Percentiles rank a stretch among this genome's conserved stretches.
Conservation (phyloP, 768 basidiomycete genomes). For the Pleurotus giganteus region DNA sequence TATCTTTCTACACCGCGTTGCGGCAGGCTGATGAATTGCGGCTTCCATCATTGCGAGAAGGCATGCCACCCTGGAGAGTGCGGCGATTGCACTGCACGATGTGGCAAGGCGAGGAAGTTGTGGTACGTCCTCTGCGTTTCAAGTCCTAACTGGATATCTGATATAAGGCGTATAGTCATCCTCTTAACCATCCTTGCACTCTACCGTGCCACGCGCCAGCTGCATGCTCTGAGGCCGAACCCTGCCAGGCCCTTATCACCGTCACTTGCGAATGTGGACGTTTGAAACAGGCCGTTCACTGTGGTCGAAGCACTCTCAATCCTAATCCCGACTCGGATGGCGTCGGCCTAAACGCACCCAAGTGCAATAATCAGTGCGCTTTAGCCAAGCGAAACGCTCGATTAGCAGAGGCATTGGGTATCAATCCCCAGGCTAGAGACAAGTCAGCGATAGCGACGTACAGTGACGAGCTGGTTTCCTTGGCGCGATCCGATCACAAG, state of each 20-base stretch:
- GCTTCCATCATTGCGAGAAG: slow-evolving; percentile 85
- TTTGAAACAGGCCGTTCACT: slow-evolving; percentile 68
- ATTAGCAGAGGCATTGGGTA: slow-evolving; percentile 90
- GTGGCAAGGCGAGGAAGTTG: slow-evolving; percentile 83
- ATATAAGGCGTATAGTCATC: slow-evolving; percentile 43
- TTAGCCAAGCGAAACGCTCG: slow-evolving; percentile 84
- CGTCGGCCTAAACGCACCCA: slow-evolving; percentile 33
- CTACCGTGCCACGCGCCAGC: slow-evolving; percentile 87
- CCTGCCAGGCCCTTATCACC: slow-evolving; percentile 67
- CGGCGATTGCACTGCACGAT: slow-evolving; percentile 70
- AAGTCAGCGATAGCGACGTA: slow-evolving; percentile 46
- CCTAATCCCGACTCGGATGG: slow-evolving; percentile 37
- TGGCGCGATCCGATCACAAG: slow-evolving; percentile 58
- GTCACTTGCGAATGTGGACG: slow-evolving; percentile 84
- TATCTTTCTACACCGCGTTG: no score
- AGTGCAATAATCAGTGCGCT: slow-evolving; percentile 82
- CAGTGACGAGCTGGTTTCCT: slow-evolving; percentile 56
- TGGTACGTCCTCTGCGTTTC: slow-evolving; percentile 52
- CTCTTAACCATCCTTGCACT: slow-evolving; percentile 72
- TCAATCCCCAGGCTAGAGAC: slow-evolving; percentile 52
- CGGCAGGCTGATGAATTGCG: slow-evolving; percentile 72
- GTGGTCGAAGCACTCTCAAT: slow-evolving; percentile 57
- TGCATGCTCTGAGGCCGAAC: slow-evolving; percentile 73
- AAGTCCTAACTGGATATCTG: neutral
- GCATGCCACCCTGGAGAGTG: slow-evolving; percentile 83